These are phyloP conservation scores for Nymphaea thermarum DNA, from an alignment of 164 flowering plant genomes.

Conservation along the genomic window DNA sequence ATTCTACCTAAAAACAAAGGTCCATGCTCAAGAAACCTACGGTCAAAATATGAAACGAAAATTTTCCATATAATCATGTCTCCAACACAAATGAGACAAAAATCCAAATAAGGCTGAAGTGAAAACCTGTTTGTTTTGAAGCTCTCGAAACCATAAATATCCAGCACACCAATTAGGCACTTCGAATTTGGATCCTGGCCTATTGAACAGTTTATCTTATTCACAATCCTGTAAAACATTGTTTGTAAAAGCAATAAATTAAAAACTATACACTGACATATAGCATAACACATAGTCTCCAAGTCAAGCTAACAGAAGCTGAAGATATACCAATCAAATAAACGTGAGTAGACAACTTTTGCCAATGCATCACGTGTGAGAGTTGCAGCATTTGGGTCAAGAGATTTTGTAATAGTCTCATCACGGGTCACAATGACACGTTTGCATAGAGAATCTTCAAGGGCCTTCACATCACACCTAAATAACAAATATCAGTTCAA, in stretches of 20 bases:
- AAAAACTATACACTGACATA: too few species aligned
- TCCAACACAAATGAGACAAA: too few species aligned
- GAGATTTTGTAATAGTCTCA: conserved; percentile 72
- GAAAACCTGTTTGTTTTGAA: conserved; percentile 99
- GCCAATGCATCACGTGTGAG: conserved; percentile 84
- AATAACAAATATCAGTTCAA: conserved; percentile 6
- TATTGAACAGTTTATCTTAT: conserved; percentile 76
- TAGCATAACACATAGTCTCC: too few species aligned
- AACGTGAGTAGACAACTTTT: conserved; percentile 68
- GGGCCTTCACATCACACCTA: conserved; percentile 80
- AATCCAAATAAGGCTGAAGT: background rate
- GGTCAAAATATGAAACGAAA: too few species aligned
- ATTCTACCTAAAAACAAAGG: too few species aligned
- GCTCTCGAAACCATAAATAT: conserved; percentile 99
- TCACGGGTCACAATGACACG: conserved; percentile 84
- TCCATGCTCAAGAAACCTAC: too few species aligned
- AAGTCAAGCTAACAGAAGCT: too few species aligned
- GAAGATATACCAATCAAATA: conserved; percentile 55
- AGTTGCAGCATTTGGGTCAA: conserved; percentile 68
- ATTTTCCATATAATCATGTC: too few species aligned
- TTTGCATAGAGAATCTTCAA: conserved; percentile 79
- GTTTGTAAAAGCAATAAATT: too few species aligned
- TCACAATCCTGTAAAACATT: conserved; percentile 25
- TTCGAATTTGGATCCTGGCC: conserved; percentile 95
- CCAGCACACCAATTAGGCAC: conserved; percentile 83